Percentiles rank a stretch among this genome's conserved stretches.
Evolutionary conservation across 106 monocot species (phyloP).

Genomic region (Agapanthus africanus): DNA sequence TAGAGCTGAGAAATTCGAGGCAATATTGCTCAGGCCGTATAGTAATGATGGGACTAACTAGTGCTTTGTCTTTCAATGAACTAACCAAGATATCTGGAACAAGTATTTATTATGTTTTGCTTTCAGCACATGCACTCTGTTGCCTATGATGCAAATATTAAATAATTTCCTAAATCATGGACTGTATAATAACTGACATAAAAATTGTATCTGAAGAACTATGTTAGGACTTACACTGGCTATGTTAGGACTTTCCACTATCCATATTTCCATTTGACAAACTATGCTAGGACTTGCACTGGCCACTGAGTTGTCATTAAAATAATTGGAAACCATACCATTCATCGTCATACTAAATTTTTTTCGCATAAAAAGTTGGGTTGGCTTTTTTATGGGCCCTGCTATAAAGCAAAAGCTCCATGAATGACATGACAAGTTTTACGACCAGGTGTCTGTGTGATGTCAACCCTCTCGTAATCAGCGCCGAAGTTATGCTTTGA

Average conservation of each 20-base stretch:
- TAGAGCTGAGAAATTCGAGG: not conserved
- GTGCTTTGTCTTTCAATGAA: not conserved
- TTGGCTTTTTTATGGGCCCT: too few species aligned
- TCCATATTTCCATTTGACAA: not conserved
- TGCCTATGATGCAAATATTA: not conserved
- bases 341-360: too few species aligned
- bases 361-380: too few species aligned
- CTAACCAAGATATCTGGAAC: not conserved
- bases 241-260: too few species aligned
- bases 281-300: not conserved
- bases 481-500: too few species aligned
- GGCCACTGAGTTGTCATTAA: not conserved
- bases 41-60: not conserved
- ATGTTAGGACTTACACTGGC: too few species aligned
- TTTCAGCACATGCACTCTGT: not conserved
- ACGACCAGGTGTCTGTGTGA: too few species aligned
- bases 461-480: too few species aligned
- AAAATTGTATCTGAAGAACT: not conserved
- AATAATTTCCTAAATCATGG: not conserved
- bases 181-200: not conserved
- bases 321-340: not conserved
- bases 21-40: not conserved
- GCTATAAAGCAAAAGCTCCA: too few species aligned
- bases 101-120: not conserved
- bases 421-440: too few species aligned